phyloP scores from a whole-genome alignment of 2,329 filamentous ascomycete species.

The Xylaria sp. region DNA sequence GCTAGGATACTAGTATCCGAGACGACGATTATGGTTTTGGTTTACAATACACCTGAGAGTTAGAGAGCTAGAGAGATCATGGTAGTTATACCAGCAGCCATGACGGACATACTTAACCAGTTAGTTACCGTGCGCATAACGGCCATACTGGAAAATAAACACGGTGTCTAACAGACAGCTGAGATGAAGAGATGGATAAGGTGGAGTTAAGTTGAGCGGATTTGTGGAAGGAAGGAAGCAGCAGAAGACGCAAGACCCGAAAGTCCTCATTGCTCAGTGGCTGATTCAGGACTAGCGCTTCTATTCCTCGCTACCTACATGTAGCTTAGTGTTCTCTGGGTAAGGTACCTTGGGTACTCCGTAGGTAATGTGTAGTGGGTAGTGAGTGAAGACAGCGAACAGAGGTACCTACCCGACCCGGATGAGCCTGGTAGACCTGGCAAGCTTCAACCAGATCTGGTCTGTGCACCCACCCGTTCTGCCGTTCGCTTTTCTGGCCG shows the following conservation, averaged over 20 bases:
- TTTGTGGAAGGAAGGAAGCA: slow-evolving; percentile 18
- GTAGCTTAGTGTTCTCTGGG: background rate
- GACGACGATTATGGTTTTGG: background rate
- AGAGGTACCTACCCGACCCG: too few relatives aligned
- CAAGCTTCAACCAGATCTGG: slow-evolving; percentile 24
- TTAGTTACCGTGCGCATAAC: slow-evolving; percentile 12
- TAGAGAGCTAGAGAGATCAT: background rate
- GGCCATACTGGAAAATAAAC: background rate
- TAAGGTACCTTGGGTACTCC: background rate
- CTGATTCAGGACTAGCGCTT: slow-evolving; percentile 26
- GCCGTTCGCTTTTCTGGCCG: slow-evolving; percentile 41
- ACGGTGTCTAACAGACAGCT: background rate
- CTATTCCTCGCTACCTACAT: background rate
- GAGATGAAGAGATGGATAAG: slow-evolving; percentile 1
- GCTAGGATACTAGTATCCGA: background rate
- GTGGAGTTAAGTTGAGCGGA: slow-evolving; percentile 27
- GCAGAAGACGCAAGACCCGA: slow-evolving; percentile 8
- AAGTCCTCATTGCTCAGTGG: slow-evolving; percentile 14
- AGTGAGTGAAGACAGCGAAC: background rate
- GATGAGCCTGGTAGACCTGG: background rate
- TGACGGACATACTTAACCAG: background rate
- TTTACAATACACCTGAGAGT: background rate
- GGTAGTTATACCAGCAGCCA: background rate
- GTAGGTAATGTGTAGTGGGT: background rate
- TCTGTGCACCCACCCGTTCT: slow-evolving; percentile 39